Conservation (phyloP, 129 eudicot genomes). For the sunflower (Helianthus annuus) region DNA sequence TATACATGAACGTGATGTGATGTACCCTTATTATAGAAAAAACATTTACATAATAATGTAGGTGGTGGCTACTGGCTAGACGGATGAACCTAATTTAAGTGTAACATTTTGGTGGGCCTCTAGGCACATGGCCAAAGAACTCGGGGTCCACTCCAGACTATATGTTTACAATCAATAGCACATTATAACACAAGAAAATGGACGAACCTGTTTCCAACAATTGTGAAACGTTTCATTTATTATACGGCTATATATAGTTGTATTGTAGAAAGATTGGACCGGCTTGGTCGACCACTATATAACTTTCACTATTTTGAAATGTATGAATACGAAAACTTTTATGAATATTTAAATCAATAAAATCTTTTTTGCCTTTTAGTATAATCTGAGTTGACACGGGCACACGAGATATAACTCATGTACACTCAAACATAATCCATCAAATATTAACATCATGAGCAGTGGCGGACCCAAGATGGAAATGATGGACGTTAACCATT, state of each 20-base stretch:
- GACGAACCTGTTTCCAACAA: slow-evolving; percentile 1
- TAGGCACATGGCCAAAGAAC: slow-evolving; percentile 29
- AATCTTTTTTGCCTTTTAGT: too few relatives aligned
- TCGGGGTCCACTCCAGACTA: slow-evolving; percentile 9
- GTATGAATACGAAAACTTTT: too few relatives aligned
- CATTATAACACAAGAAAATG: neutral
- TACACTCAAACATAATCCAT: too few relatives aligned
- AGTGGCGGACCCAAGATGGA: too few relatives aligned
- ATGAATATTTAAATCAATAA: too few relatives aligned
- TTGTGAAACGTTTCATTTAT: neutral
- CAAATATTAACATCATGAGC: too few relatives aligned
- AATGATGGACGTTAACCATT: neutral
- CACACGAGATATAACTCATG: too few relatives aligned
- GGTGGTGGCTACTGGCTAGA: slow-evolving; percentile 20
- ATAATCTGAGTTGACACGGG: too few relatives aligned
- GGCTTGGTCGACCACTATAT: too few relatives aligned
- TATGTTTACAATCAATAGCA: neutral
- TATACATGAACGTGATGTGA: slow-evolving; percentile 5
- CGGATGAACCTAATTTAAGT: slow-evolving; percentile 15
- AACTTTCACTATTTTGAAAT: too few relatives aligned
- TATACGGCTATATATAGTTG: neutral
- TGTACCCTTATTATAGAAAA: neutral
- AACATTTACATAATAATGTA: slow-evolving; percentile 7
- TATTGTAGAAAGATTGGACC: too few relatives aligned
- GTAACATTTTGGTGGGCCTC: slow-evolving; percentile 31